These are phyloP conservation scores for Citrullus mucosospermus DNA, from an alignment of 306 rosid species.

Conservation along the genomic window DNA sequence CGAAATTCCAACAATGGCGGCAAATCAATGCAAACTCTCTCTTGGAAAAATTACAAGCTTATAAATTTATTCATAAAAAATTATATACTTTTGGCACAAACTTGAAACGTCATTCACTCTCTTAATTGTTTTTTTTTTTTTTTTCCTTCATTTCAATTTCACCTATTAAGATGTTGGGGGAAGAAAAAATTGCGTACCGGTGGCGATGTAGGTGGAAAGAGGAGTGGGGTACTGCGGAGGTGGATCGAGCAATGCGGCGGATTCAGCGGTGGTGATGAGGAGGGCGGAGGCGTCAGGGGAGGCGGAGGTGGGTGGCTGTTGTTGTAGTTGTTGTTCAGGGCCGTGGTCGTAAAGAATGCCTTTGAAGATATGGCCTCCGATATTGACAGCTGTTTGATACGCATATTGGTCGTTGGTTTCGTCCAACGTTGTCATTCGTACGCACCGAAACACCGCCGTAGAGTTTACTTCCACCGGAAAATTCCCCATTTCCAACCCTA, in stretches of 20 bases:
- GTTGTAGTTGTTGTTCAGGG: slow-evolving; percentile 12
- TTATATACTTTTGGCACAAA: neutral
- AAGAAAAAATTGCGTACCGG: slow-evolving; percentile 76
- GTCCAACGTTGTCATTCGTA: slow-evolving; percentile 38
- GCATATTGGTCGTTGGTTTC: slow-evolving; percentile 44
- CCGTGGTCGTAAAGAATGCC: slow-evolving; percentile 60
- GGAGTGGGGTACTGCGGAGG: slow-evolving; percentile 45
- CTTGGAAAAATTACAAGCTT: neutral
- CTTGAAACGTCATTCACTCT: neutral
- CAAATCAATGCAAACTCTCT: neutral
- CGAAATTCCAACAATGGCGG: slow-evolving; percentile 6
- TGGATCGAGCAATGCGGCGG: slow-evolving; percentile 31
- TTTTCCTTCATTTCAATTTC: neutral
- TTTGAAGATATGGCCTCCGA: slow-evolving; percentile 52
- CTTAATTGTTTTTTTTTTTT: neutral
- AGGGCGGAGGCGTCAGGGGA: slow-evolving; percentile 25
- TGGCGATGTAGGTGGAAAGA: slow-evolving; percentile 36
- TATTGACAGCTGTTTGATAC: slow-evolving; percentile 55
- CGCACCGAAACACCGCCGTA: slow-evolving; percentile 46
- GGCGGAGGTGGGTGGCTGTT: neutral
- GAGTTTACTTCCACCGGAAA: slow-evolving; percentile 41
- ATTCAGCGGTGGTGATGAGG: slow-evolving; percentile 17
- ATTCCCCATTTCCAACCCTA: slow-evolving; percentile 38
- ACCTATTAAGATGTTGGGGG: slow-evolving; percentile 18
- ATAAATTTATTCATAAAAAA: neutral